These are phyloP conservation scores for Fomitopsis pulvina DNA, from an alignment of 768 basidiomycete genomes.

Conservation along the genomic window DNA sequence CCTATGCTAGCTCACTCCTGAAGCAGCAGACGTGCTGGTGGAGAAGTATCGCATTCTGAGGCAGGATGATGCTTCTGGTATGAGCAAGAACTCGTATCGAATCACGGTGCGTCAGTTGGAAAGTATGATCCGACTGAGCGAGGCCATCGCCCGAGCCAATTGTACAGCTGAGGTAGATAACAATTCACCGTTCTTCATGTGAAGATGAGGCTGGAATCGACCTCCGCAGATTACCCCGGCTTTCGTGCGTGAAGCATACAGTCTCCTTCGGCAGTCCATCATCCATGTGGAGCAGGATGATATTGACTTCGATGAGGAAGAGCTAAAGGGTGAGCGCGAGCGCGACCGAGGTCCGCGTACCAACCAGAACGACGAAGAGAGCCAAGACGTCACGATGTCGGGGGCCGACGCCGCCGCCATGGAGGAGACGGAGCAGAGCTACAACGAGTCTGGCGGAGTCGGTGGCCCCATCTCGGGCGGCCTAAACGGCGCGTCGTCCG, in stretches of 20 bases:
- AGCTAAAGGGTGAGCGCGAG: conserved; percentile 51
- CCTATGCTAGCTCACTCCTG: conserved; percentile 69
- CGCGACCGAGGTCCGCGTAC: conserved; percentile 28
- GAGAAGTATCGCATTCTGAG: conserved; percentile 91
- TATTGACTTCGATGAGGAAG: conserved; percentile 94
- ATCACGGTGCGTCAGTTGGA: conserved; percentile 98
- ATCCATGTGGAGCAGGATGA: conserved; percentile 99
- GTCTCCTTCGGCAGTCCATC: conserved; percentile 91
- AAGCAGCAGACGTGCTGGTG: conserved; percentile 88
- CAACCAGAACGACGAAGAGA: conserved; percentile 32
- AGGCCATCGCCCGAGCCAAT: conserved; percentile 96
- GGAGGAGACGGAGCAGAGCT: conserved; percentile 45
- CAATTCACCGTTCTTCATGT: background rate
- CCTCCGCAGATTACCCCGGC: conserved; percentile 73
- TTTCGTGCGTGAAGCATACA: conserved; percentile 94
- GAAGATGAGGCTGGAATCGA: background rate
- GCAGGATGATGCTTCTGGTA: conserved; percentile 87
- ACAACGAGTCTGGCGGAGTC: conserved; percentile 23
- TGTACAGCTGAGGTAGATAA: conserved; percentile 76
- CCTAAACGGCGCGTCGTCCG: conserved; percentile 17
- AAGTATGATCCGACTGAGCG: conserved; percentile 95
- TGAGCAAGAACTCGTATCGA: conserved; percentile 87
- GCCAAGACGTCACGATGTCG: conserved; percentile 59
- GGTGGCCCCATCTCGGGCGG: conserved; percentile 27
- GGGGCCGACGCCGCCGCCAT: conserved; percentile 51